Percentiles rank a stretch among this genome's conserved stretches.
Conservation (phyloP, 768 basidiomycete genomes). For the Lactarius tabidus region DNA sequence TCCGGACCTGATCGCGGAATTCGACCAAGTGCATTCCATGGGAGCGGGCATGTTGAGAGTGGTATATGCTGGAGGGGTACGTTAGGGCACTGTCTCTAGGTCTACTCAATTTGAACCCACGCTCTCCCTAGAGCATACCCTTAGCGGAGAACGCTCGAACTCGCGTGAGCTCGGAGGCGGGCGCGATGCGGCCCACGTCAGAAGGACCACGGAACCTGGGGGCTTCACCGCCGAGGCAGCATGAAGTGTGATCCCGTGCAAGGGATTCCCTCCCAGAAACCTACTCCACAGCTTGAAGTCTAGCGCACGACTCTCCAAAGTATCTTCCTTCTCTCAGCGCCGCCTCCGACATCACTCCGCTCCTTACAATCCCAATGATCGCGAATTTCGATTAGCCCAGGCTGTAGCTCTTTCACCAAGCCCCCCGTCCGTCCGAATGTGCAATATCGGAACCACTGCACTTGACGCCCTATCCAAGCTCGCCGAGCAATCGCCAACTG, state of each 20-base stretch:
- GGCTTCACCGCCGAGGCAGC: slow-evolving; percentile 20
- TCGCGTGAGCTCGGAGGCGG: slow-evolving; percentile 16
- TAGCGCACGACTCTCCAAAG: slow-evolving; percentile 19
- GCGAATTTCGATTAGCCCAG: slow-evolving; percentile 21
- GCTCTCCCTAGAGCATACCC: slow-evolving; percentile 23
- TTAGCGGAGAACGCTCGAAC: slow-evolving; percentile 16
- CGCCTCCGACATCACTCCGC: slow-evolving; percentile 13
- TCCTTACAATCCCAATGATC: slow-evolving; percentile 20
- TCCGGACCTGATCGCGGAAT: slow-evolving; percentile 18
- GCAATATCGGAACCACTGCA: slow-evolving; percentile 19
- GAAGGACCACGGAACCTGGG: slow-evolving; percentile 18
- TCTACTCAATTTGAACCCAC: slow-evolving; percentile 19
- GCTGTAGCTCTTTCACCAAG: slow-evolving; percentile 15
- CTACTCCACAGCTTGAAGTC: slow-evolving; percentile 17
- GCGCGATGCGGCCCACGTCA: slow-evolving; percentile 1
- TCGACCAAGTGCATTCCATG: slow-evolving; percentile 17
- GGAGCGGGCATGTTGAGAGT: slow-evolving; percentile 21
- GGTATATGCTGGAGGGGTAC: slow-evolving; percentile 22
- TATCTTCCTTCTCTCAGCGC: slow-evolving; percentile 24
- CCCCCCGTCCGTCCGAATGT: slow-evolving; percentile 16
- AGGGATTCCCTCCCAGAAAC: slow-evolving; percentile 8
- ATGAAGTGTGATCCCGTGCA: slow-evolving; percentile 18
- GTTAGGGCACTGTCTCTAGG: slow-evolving; percentile 18
- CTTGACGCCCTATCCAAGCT: slow-evolving; percentile 18
- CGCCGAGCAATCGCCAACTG: slow-evolving; percentile 20